These are phyloP conservation scores for Eucalyptus polyanthemos DNA, from an alignment of 345 rosid species.

Conservation along the genomic window DNA sequence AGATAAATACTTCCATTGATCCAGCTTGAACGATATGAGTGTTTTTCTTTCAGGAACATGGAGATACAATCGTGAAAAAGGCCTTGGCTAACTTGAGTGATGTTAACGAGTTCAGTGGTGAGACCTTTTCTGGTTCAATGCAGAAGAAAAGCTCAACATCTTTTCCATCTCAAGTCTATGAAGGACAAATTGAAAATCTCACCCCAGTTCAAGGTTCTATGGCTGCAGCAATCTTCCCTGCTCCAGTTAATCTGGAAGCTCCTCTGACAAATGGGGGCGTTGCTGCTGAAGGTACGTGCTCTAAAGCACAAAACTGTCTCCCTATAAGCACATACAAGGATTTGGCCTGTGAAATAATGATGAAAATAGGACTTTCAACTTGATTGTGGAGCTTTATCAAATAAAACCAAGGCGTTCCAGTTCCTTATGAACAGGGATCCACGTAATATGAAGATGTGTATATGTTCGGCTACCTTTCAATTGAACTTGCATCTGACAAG, in stretches of 20 bases:
- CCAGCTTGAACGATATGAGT: no score
- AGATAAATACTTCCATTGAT: background rate
- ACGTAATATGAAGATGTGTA: background rate
- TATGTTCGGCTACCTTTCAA: background rate
- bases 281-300: background rate
- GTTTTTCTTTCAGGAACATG: background rate
- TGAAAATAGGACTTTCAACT: background rate
- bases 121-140: background rate
- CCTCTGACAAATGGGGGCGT: background rate
- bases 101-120: background rate
- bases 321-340: background rate
- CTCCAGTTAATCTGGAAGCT: background rate
- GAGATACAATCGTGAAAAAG: background rate
- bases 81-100: background rate
- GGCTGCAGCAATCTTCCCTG: background rate
- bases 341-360: background rate
- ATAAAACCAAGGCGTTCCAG: background rate
- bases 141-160: background rate
- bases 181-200: background rate
- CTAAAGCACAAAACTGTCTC: background rate
- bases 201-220: background rate
- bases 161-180: background rate
- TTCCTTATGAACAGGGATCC: background rate
- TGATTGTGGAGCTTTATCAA: background rate
- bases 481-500: background rate